A percentile compares a stretch with the other conserved stretches of the same genome.
phyloP scores from a whole-genome alignment of 192 early-diverging fungal genomes.

The Coemansia sp. region DNA sequence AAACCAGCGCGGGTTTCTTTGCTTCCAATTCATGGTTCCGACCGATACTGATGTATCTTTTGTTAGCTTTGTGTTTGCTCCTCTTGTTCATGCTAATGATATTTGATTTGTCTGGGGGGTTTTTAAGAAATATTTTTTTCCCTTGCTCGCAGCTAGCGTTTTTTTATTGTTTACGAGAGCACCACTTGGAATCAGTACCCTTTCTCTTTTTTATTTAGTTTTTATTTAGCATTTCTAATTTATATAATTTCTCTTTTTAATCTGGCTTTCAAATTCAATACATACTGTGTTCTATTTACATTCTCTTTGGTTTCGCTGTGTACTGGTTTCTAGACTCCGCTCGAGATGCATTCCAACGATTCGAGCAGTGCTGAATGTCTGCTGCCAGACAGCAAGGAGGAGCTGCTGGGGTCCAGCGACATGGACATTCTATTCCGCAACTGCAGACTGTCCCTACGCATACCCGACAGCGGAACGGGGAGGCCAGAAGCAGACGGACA shows the following conservation, averaged over 20 bases:
- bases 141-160: neutral
- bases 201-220: neutral
- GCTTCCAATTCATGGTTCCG: slow-evolving; percentile 60
- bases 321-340: no score
- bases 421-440: slow-evolving; percentile 40
- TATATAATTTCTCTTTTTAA: neutral
- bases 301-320: no score
- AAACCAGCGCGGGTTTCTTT: slow-evolving; percentile 58
- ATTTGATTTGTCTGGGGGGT: no score
- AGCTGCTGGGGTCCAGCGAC: slow-evolving; percentile 1
- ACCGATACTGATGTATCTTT: slow-evolving; percentile 51
- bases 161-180: no score
- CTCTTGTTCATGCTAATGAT: slow-evolving; percentile 34
- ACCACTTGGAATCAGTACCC: neutral
- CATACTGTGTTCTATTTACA: neutral
- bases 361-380: neutral
- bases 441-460: slow-evolving; percentile 35
- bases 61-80: slow-evolving; percentile 52
- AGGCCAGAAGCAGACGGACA: neutral
- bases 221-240: slow-evolving; percentile 1
- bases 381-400: neutral
- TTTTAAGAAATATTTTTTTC: no score
- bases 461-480: slow-evolving; percentile 14
- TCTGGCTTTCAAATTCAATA: neutral
- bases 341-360: neutral